Percentiles rank a stretch among this genome's conserved stretches.
Evolutionary conservation across 129 eudicot genomes (phyloP).

Genomic region (Flaveria robusta): DNA sequence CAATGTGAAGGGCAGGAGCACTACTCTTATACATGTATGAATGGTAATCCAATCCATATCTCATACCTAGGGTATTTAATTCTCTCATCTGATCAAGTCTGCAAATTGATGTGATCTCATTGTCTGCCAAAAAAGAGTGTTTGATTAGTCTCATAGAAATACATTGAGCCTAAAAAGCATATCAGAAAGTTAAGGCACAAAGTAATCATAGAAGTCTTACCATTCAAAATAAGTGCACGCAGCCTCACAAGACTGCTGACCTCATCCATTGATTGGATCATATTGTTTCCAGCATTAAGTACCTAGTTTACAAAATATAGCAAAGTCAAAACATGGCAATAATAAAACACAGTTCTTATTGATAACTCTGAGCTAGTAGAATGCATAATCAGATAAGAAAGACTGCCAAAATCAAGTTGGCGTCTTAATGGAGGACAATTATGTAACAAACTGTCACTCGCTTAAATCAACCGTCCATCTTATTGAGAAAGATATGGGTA

Average conservation of each 20-base stretch:
- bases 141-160: slow-evolving; percentile 10
- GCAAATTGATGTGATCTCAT: slow-evolving; percentile 72
- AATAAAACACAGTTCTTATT: slow-evolving; percentile 1
- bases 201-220: slow-evolving; percentile 38
- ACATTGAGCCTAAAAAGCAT: slow-evolving; percentile 5
- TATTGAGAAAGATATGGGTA: background rate
- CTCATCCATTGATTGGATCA: slow-evolving; percentile 86
- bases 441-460: background rate
- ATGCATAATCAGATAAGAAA: background rate
- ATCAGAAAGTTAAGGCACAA: slow-evolving; percentile 6
- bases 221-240: slow-evolving; percentile 86
- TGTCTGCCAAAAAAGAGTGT: slow-evolving; percentile 53
- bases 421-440: background rate
- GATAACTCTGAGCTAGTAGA: background rate
- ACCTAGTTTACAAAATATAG: slow-evolving; percentile 50
- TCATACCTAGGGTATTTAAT: slow-evolving; percentile 79
- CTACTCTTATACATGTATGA: background rate
- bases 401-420: background rate
- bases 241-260: slow-evolving; percentile 61
- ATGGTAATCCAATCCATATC: background rate
- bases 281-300: slow-evolving; percentile 88
- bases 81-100: slow-evolving; percentile 81
- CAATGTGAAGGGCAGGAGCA: no score
- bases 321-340: slow-evolving; percentile 3
- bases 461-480: slow-evolving; percentile 5